These are phyloP conservation scores for Cryptococcus sp. DNA, from an alignment of 1,284 basidiomycete genomes.

Conservation along the genomic window DNA sequence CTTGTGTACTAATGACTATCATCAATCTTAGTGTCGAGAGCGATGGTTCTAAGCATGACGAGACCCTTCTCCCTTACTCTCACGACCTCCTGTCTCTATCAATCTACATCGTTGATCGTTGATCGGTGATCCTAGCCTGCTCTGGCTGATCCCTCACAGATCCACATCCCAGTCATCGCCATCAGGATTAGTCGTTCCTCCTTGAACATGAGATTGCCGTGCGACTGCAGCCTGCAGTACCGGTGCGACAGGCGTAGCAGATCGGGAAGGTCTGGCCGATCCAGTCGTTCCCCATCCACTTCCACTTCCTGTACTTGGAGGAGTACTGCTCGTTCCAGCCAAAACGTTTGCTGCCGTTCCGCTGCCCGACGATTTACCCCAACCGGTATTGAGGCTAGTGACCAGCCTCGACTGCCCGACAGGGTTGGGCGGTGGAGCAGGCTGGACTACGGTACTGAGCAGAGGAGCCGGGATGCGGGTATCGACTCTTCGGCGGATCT, in stretches of 20 bases:
- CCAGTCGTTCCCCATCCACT: slow-evolving; percentile 1
- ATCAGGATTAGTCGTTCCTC: neutral
- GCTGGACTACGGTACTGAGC: slow-evolving; percentile 58
- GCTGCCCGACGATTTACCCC: slow-evolving; percentile 20
- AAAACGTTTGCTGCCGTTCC: slow-evolving; percentile 1
- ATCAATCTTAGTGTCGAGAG: too few species aligned
- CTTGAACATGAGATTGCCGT: neutral
- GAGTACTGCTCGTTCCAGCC: neutral
- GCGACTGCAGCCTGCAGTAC: slow-evolving; percentile 5
- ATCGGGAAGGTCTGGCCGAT: slow-evolving; percentile 11
- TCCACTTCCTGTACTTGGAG: slow-evolving; percentile 12
- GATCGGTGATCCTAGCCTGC: neutral
- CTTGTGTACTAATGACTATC: too few species aligned
- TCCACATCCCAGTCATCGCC: slow-evolving; percentile 21
- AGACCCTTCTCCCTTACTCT: neutral
- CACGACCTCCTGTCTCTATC: neutral
- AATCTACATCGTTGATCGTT: slow-evolving; percentile 3
- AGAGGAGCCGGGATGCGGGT: slow-evolving; percentile 71
- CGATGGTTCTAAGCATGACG: too few species aligned
- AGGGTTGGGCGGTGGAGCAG: slow-evolving; percentile 14
- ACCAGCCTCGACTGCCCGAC: slow-evolving; percentile 12
- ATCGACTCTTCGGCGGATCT: slow-evolving; percentile 76
- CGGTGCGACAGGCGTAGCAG: slow-evolving; percentile 20
- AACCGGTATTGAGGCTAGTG: slow-evolving; percentile 9
- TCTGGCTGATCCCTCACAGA: neutral